Conservation (phyloP, 2,329 filamentous ascomycete species). For the Phaeosphaeria sp. region DNA sequence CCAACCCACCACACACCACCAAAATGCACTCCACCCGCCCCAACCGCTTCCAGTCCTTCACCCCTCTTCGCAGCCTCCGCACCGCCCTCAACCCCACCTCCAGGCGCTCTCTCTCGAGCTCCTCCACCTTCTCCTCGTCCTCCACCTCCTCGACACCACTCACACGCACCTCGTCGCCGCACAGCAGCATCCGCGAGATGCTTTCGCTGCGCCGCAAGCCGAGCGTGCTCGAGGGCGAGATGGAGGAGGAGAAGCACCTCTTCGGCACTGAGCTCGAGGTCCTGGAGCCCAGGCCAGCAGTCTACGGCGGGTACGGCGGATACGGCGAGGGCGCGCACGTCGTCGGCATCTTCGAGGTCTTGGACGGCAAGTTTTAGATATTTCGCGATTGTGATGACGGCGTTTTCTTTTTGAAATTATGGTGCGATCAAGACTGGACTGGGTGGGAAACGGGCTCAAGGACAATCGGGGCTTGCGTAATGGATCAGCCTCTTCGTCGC, state of each 20-base stretch:
- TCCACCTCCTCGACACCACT: slow-evolving; percentile 38
- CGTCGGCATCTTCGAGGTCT: slow-evolving; percentile 48
- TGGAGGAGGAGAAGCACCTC: slow-evolving; percentile 41
- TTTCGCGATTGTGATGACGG: too few relatives aligned
- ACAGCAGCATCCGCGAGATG: slow-evolving; percentile 34
- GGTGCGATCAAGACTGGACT: background rate
- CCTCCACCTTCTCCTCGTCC: slow-evolving; percentile 32
- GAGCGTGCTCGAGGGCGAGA: slow-evolving; percentile 42
- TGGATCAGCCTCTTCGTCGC: background rate
- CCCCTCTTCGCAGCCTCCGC: slow-evolving; percentile 41
- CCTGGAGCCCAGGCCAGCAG: slow-evolving; percentile 41
- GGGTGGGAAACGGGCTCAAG: background rate
- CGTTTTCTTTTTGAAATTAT: too few relatives aligned
- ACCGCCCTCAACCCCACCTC: slow-evolving; percentile 45
- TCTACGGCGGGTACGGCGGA: slow-evolving; percentile 8
- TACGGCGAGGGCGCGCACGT: slow-evolving; percentile 34
- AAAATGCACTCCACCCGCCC: slow-evolving; percentile 43
- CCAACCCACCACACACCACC: slow-evolving; percentile 9
- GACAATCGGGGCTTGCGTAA: background rate
- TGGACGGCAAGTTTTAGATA: slow-evolving; percentile 39
- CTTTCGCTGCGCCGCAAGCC: slow-evolving; percentile 44
- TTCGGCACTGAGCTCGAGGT: slow-evolving; percentile 39
- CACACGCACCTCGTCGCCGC: slow-evolving; percentile 36
- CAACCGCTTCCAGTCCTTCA: slow-evolving; percentile 49
- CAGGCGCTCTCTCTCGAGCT: slow-evolving; percentile 33